Percentiles rank a stretch among this genome's conserved stretches.
Evolutionary conservation across 176 grass and related monocot genomes (phyloP).

Genomic region (Musa schizocarpa): DNA sequence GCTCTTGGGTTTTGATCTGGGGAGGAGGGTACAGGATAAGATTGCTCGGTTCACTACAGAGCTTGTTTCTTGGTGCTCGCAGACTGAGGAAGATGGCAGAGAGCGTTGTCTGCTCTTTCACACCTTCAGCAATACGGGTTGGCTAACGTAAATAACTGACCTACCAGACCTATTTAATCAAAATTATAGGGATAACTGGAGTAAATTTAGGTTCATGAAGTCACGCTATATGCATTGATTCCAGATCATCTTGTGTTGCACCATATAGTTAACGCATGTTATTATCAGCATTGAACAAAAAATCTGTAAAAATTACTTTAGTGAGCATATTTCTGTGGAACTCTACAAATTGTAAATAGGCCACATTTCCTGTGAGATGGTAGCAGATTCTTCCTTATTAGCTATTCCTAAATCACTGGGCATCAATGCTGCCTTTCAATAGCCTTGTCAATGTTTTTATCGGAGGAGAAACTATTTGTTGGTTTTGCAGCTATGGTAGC

Average conservation of each 20-base stretch:
- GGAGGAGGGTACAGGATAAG: constrained; percentile 55
- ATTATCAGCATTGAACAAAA: neutral
- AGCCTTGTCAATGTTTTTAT: too few species aligned
- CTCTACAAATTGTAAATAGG: too few species aligned
- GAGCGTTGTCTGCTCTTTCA: constrained; percentile 74
- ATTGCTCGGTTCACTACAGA: constrained; percentile 48
- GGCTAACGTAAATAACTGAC: constrained; percentile 54
- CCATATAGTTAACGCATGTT: neutral
- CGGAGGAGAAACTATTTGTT: constrained; percentile 7
- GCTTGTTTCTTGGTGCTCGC: constrained; percentile 70
- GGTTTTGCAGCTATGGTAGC: constrained; percentile 59
- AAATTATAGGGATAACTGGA: neutral
- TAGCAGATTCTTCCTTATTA: too few species aligned
- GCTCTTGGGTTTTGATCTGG: constrained; percentile 66
- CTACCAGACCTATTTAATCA: neutral
- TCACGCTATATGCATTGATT: neutral
- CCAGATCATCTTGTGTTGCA: neutral
- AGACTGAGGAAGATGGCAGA: constrained; percentile 41
- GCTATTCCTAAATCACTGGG: too few species aligned
- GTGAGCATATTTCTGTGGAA: too few species aligned
- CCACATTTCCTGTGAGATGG: too few species aligned
- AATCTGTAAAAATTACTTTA: too few species aligned
- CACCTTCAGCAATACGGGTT: constrained; percentile 98
- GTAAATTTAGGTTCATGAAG: neutral
- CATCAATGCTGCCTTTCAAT: neutral